Evolutionary conservation across 495 filamentous ascomycete species (phyloP).

Genomic region (Lineolata rhizophorae): DNA sequence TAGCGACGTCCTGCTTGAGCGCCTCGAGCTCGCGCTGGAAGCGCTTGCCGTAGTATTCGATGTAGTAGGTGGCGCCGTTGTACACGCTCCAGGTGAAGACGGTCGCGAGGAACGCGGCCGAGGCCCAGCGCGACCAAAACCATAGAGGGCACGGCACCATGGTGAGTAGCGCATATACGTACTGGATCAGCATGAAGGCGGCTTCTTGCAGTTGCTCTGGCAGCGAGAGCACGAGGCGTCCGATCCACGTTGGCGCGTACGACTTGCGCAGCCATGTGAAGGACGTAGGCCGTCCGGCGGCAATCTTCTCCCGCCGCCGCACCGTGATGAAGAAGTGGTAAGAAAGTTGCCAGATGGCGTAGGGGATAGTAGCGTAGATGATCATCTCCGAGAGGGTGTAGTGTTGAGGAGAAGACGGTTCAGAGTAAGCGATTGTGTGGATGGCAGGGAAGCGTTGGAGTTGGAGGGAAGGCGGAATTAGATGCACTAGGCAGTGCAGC

Average conservation of each 20-base stretch:
- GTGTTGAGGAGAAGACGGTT: constrained; percentile 44
- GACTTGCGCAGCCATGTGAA: constrained; percentile 92
- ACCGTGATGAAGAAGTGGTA: constrained; percentile 93
- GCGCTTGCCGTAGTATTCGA: constrained; percentile 86
- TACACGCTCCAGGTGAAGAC: constrained; percentile 84
- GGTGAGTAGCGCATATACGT: constrained; percentile 66
- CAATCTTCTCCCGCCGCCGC: constrained; percentile 78
- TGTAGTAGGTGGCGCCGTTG: constrained; percentile 92
- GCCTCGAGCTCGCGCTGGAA: constrained; percentile 93
- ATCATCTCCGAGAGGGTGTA: constrained; percentile 75
- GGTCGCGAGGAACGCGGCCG: constrained; percentile 46
- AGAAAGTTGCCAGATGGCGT: constrained; percentile 70
- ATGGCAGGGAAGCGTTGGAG: constrained; percentile 65
- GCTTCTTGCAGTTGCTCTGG: constrained; percentile 59
- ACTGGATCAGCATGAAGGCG: constrained; percentile 93
- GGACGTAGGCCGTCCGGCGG: constrained; percentile 81
- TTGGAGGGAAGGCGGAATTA: constrained; percentile 41
- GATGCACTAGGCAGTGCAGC: constrained; percentile 77
- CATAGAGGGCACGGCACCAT: constrained; percentile 89
- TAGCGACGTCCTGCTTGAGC: constrained; percentile 70
- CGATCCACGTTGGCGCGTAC: constrained; percentile 74
- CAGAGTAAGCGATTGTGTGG: constrained; percentile 55
- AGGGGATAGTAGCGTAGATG: constrained; percentile 79
- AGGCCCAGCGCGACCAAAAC: constrained; percentile 78
- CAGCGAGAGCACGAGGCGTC: constrained; percentile 57